Evolutionary conservation across 2,329 filamentous ascomycete genomes (phyloP), one percentile per base, ranked within the genome.

Genomic region (Fusarium piperis): DNA sequence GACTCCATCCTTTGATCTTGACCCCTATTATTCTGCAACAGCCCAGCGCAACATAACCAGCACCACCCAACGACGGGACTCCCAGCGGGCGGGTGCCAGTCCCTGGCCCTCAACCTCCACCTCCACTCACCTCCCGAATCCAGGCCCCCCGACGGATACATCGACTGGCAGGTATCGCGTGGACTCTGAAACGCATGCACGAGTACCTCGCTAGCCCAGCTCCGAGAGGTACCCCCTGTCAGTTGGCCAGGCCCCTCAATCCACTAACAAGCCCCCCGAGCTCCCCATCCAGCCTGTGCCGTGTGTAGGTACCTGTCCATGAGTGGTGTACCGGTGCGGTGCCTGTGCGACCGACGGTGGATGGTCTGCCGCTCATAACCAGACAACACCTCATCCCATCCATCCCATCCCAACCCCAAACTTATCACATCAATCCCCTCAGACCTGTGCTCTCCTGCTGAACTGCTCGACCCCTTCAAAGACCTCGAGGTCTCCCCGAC

Each of bases 1-100:
- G 32, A 32, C 23, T 36, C 65, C 39, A 61, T 65, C 53, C 60
- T 62, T 57, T 71, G 58, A 65, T 68, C 23, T 61, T 38, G 58
- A 55, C 74, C 74, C 73, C 69, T 76, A 75, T 76, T 76, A 71
- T 68, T 70, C 74, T 74, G 67, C 69, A 76, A 76, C 68, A 61
- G 55, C 60, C 58, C 67, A 74, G 55, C 68, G 64, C 62, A 75
- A 60, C 66, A 71, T 52, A 56, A 60, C 41, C 46, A 57, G 57
- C 53, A 44, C 41, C 61, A 59, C 53, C 46, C 38, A 63, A 68
- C 26, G 65, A 68, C 26, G 15, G 44, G 23, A 44, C 39, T 44
- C 39, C 39, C 39, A 44, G 39, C 20, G 20, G 23, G 62, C 53
- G 57, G 60, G 62, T 64, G 62, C 59, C 67, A 59, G 62, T 64